A percentile compares a stretch with the other conserved stretches of the same genome.
These are phyloP conservation scores for Globisporangium rhizosaccharum DNA, from an alignment of 352 stramenopile genomes.

Conservation along the genomic window DNA sequence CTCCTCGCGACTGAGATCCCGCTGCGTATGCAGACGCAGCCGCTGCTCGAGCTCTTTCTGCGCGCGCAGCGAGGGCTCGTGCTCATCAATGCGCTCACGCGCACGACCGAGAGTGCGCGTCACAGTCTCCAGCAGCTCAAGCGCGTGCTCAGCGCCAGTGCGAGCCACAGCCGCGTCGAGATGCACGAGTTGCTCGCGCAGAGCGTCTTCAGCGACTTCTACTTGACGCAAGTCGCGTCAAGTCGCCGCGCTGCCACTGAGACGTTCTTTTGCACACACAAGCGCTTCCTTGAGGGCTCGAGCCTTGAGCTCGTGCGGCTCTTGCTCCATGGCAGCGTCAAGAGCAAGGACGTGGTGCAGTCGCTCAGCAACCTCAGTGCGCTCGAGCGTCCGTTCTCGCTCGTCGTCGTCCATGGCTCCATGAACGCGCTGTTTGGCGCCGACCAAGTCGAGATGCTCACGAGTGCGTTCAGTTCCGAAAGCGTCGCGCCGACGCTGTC, in stretches of 20 bases:
- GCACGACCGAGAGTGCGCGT: conserved; percentile 20
- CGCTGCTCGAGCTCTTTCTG: conserved; percentile 32
- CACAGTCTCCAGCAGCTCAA: conserved; percentile 10
- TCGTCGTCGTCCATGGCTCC: conserved; percentile 59
- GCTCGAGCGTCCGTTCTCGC: conserved; percentile 26
- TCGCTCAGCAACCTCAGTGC: conserved; percentile 26
- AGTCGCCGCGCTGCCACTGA: conserved; percentile 39
- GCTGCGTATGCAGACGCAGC: conserved; percentile 11
- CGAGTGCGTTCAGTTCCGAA: conserved; percentile 14
- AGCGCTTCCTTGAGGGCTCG: conserved; percentile 35
- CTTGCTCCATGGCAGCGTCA: conserved; percentile 39
- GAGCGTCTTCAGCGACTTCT: conserved; percentile 53
- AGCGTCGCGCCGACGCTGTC: conserved; percentile 2
- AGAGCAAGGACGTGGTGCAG: conserved; percentile 27
- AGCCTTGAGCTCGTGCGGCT: conserved; percentile 26
- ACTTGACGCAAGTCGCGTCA: conserved; percentile 44
- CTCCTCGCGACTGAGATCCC: conserved; percentile 44
- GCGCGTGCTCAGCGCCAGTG: not conserved
- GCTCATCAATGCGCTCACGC: conserved; percentile 41
- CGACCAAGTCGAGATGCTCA: conserved; percentile 23
- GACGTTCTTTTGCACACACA: conserved; percentile 45
- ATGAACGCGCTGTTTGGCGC: conserved; percentile 39
- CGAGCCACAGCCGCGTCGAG: conserved; percentile 21
- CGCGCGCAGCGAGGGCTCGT: conserved; percentile 43
- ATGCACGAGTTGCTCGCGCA: conserved; percentile 42